phyloP scores from a whole-genome alignment of 345 rosid species.

The Citropsis articulata region DNA sequence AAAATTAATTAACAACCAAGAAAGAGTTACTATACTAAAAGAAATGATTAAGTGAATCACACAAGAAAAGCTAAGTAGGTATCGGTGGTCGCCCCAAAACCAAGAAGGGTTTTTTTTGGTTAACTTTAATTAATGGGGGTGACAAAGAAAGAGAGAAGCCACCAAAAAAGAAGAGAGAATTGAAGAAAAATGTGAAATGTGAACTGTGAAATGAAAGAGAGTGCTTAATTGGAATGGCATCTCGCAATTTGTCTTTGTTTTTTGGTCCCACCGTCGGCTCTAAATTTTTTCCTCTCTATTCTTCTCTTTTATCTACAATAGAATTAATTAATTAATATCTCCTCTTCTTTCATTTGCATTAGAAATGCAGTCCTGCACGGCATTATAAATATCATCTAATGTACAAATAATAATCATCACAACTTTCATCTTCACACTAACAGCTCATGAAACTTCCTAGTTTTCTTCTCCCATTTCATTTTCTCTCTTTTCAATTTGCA shows the following conservation, averaged over 20 bases:
- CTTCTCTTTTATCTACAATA: neutral
- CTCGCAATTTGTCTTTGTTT: slow-evolving; percentile 32
- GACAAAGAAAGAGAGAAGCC: slow-evolving; percentile 30
- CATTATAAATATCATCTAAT: neutral
- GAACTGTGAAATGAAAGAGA: slow-evolving; percentile 27
- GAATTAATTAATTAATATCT: neutral
- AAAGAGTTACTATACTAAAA: neutral
- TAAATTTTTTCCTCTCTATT: neutral
- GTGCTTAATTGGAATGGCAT: slow-evolving; percentile 33
- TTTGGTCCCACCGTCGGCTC: slow-evolving; percentile 32
- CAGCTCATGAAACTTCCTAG: slow-evolving; percentile 15
- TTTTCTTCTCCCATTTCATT: slow-evolving; percentile 26
- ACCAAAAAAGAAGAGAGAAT: slow-evolving; percentile 13
- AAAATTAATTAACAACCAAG: neutral
- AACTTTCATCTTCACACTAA: neutral
- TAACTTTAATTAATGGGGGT: slow-evolving; percentile 22
- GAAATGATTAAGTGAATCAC: slow-evolving; percentile 1
- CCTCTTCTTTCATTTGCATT: neutral
- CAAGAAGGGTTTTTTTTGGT: slow-evolving; percentile 19
- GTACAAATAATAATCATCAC: neutral
- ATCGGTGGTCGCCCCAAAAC: slow-evolving; percentile 31
- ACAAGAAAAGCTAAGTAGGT: slow-evolving; percentile 23
- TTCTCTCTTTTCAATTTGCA: neutral
- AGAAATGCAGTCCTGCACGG: slow-evolving; percentile 23
- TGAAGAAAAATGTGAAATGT: slow-evolving; percentile 14